Evolutionary conservation across 2,329 filamentous ascomycete species (phyloP).

Genomic region (Periconia digitata): DNA sequence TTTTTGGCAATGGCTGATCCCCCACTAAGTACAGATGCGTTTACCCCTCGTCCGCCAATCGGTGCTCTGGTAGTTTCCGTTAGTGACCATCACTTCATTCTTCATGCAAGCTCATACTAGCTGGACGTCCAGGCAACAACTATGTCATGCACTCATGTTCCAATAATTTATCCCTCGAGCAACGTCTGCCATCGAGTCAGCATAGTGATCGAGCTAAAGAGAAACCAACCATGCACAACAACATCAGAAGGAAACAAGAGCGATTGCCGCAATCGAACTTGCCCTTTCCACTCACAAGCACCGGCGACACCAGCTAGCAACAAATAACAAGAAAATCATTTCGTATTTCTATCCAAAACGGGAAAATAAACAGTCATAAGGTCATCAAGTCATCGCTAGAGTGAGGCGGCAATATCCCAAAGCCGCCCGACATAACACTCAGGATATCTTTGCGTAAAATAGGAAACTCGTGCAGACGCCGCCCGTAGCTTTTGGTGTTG

Average conservation of each 20-base stretch:
- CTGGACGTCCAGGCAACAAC: no score
- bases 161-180: no score
- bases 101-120: not conserved
- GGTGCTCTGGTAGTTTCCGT: not conserved
- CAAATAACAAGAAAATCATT: not conserved
- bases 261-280: no score
- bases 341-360: conserved; percentile 1
- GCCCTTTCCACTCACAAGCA: conserved; percentile 20
- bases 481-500: conserved; percentile 26
- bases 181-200: not conserved
- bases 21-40: not conserved
- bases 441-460: conserved; percentile 31
- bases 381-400: conserved; percentile 40
- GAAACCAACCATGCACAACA: conserved; percentile 11
- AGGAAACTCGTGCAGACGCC: conserved; percentile 24
- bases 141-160: no score
- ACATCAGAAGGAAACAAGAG: no score
- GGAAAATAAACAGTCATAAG: conserved; percentile 6
- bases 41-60: conserved; percentile 9
- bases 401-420: conserved; percentile 32
- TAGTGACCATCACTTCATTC: not conserved
- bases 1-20: not conserved
- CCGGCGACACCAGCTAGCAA: not conserved
- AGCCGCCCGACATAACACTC: conserved; percentile 39
- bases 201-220: conserved; percentile 2